Evolutionary conservation across 2,329 filamentous ascomycete genomes (phyloP).

Genomic region (Colletotrichum sp.): DNA sequence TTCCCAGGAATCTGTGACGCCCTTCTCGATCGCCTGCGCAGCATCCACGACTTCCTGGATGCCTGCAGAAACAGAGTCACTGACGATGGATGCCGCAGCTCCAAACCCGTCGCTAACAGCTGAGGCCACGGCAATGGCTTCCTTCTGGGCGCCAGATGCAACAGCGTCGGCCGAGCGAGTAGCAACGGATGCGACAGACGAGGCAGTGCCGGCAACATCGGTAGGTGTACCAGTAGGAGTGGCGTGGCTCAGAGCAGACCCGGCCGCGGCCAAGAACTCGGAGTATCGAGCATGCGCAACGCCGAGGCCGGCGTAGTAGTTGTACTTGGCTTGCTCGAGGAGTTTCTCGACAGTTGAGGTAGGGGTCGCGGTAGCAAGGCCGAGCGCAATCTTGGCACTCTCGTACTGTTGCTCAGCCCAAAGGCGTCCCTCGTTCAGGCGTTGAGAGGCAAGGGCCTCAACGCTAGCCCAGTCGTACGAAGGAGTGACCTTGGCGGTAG

Average conservation of each 20-base stretch:
- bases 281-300: constrained; percentile 81
- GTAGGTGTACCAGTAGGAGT: constrained; percentile 67
- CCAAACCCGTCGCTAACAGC: constrained; percentile 47
- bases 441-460: constrained; percentile 72
- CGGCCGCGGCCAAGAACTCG: constrained; percentile 75
- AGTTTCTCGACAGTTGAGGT: constrained; percentile 60
- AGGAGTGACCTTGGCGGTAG: constrained; percentile 45
- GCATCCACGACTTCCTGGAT: constrained; percentile 45
- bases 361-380: constrained; percentile 65
- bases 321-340: constrained; percentile 65
- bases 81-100: constrained; percentile 38
- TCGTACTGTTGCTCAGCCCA: constrained; percentile 76
- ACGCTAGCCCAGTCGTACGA: constrained; percentile 53
- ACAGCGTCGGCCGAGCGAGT: constrained; percentile 49
- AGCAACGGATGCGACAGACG: constrained; percentile 50
- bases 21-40: constrained; percentile 42
- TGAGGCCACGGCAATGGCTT: constrained; percentile 56
- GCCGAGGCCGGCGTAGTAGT: constrained; percentile 81
- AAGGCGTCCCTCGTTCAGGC: constrained; percentile 72
- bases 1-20: constrained; percentile 45
- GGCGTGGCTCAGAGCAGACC: constrained; percentile 66
- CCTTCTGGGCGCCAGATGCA: constrained; percentile 53
- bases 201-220: constrained; percentile 53
- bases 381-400: constrained; percentile 69
- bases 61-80: constrained; percentile 36